phyloP scores from a whole-genome alignment of 1,139 yeast genomes.

The Tardiomyces digboiensis region DNA sequence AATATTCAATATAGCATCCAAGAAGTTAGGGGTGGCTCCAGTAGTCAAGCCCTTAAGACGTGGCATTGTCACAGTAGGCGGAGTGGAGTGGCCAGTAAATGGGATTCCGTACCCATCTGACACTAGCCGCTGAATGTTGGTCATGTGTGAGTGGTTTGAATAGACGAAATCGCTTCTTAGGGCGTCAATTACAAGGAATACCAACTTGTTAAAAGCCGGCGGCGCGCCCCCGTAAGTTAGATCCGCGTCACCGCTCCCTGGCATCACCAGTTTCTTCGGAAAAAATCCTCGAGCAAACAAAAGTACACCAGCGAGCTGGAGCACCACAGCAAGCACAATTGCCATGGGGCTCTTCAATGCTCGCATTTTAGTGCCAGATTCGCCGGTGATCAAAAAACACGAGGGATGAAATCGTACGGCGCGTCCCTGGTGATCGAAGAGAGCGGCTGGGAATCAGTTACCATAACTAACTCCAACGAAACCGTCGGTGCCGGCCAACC shows the following conservation, averaged over 20 bases:
- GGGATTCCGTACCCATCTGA: constrained; percentile 67
- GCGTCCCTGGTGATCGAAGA: too few relatives aligned
- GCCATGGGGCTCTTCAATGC: too few relatives aligned
- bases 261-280: constrained; percentile 69
- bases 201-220: constrained; percentile 53
- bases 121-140: constrained; percentile 55
- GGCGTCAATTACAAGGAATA: constrained; percentile 89
- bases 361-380: too few relatives aligned
- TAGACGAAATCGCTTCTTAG: constrained; percentile 81
- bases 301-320: constrained; percentile 43
- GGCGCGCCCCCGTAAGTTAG: constrained; percentile 13
- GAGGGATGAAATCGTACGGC: too few relatives aligned
- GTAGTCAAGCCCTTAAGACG: constrained; percentile 91
- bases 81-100: constrained; percentile 83
- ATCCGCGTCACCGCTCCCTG: constrained; percentile 36
- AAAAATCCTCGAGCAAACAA: constrained; percentile 77
- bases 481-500: too few relatives aligned
- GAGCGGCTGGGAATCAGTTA: too few relatives aligned
- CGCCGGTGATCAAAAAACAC: too few relatives aligned
- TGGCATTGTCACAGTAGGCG: constrained; percentile 96
- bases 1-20: constrained; percentile 89
- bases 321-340: constrained; percentile 10
- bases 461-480: too few relatives aligned
- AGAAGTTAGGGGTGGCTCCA: constrained; percentile 89
- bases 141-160: constrained; percentile 48